Evolutionary conservation across 2,329 filamentous ascomycete species (phyloP).

Genomic region (Arachnopeziza araneosa): DNA sequence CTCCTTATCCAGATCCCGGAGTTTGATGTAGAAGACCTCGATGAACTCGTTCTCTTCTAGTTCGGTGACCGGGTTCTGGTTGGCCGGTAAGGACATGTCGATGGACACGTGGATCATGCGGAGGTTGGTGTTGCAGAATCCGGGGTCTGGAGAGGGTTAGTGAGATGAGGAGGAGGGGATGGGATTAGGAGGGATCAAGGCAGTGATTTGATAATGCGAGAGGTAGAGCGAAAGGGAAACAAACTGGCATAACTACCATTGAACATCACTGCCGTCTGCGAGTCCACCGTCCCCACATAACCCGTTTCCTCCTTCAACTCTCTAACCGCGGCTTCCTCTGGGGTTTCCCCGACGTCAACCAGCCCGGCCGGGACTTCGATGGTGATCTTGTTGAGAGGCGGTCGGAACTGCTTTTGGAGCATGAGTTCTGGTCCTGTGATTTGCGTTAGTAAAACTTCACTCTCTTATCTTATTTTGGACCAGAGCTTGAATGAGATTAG

Average conservation of each 20-base stretch:
- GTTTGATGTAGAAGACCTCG: slow-evolving; percentile 43
- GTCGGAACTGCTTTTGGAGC: slow-evolving; percentile 62
- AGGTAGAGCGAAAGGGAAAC: background rate
- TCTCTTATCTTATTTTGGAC: background rate
- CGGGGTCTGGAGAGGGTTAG: slow-evolving; percentile 41
- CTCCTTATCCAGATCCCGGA: slow-evolving; percentile 39
- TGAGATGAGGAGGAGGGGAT: background rate
- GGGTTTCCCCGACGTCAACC: slow-evolving; percentile 55
- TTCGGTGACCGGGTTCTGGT: slow-evolving; percentile 41
- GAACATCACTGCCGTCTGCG: slow-evolving; percentile 61
- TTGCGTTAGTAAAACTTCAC: background rate
- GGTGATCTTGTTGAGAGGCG: slow-evolving; percentile 51
- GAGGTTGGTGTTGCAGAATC: slow-evolving; percentile 62
- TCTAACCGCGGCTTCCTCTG: slow-evolving; percentile 55
- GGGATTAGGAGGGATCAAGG: background rate
- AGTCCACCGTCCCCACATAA: slow-evolving; percentile 49
- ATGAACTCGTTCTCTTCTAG: slow-evolving; percentile 49
- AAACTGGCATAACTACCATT: slow-evolving; percentile 38
- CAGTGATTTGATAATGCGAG: background rate
- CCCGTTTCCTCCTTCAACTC: slow-evolving; percentile 64
- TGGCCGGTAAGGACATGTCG: slow-evolving; percentile 39
- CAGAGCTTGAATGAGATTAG: background rate
- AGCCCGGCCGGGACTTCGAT: slow-evolving; percentile 63
- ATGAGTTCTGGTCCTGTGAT: slow-evolving; percentile 44
- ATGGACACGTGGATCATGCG: slow-evolving; percentile 47